Conservation (phyloP, 805 yeast genomes). For the Cyberlindnera mrakii region DNA sequence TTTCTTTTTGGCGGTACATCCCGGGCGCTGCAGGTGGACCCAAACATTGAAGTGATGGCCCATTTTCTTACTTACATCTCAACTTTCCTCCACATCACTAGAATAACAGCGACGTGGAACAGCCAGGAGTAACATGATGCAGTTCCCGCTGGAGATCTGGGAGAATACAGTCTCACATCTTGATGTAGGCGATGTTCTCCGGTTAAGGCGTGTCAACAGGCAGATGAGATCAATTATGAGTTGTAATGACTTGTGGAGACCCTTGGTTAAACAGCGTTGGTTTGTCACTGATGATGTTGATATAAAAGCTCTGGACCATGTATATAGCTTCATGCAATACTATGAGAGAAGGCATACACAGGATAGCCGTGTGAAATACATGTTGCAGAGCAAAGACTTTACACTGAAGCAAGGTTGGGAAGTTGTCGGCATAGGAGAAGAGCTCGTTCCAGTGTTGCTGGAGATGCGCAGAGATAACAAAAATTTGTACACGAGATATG, state of each 20-base stretch:
- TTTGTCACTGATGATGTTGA: slow-evolving; percentile 9
- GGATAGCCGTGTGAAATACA: slow-evolving; percentile 1
- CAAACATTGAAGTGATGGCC: too few relatives aligned
- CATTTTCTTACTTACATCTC: too few relatives aligned
- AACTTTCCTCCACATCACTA: too few relatives aligned
- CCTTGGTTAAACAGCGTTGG: slow-evolving; percentile 10
- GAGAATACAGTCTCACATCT: slow-evolving; percentile 1
- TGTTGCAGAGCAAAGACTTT: slow-evolving; percentile 1
- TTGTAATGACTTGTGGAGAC: slow-evolving; percentile 14
- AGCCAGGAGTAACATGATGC: too few relatives aligned
- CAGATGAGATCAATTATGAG: slow-evolving; percentile 1
- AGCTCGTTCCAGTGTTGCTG: slow-evolving; percentile 10
- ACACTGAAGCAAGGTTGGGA: slow-evolving; percentile 7
- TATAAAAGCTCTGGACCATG: not conserved
- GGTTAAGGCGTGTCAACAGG: slow-evolving; percentile 6
- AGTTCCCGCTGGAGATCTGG: slow-evolving; percentile 19
- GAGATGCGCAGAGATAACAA: slow-evolving; percentile 2
- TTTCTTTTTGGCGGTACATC: too few relatives aligned
- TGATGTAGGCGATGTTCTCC: slow-evolving; percentile 8
- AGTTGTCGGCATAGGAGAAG: slow-evolving; percentile 3
- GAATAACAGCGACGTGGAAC: too few relatives aligned
- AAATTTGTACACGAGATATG: slow-evolving; percentile 9
- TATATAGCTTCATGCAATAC: not conserved
- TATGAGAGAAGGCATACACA: slow-evolving; percentile 4
- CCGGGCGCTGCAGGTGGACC: too few relatives aligned